Conservation (phyloP, 1,139 yeast genomes). For the Candida smagusa region DNA sequence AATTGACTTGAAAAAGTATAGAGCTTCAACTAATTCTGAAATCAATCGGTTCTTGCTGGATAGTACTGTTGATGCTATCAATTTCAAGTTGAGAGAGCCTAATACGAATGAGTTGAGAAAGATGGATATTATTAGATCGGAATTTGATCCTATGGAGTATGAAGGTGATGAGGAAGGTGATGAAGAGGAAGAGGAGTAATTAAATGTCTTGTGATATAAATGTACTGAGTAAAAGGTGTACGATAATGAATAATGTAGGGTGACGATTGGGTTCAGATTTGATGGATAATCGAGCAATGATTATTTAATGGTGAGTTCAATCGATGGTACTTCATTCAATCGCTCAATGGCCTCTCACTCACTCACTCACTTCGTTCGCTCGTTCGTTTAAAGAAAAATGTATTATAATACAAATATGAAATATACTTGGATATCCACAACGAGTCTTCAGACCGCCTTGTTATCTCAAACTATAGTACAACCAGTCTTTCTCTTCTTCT, state of each 20-base stretch:
- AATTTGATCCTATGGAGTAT: conserved; percentile 73
- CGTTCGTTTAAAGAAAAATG: not conserved
- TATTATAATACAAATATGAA: not conserved
- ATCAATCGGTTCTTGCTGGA: conserved; percentile 50
- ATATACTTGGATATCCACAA: not conserved
- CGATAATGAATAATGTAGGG: too few relatives aligned
- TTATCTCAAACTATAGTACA: not conserved
- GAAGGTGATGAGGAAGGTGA: conserved; percentile 50
- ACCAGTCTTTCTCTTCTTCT: not conserved
- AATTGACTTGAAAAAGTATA: conserved; percentile 78
- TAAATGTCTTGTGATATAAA: conserved; percentile 2
- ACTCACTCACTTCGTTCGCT: too few relatives aligned
- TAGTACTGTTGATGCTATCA: conserved; percentile 52
- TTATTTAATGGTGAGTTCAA: too few relatives aligned
- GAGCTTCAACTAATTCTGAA: conserved; percentile 50
- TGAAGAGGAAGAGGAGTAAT: conserved; percentile 22
- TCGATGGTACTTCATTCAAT: too few relatives aligned
- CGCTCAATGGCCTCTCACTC: too few relatives aligned
- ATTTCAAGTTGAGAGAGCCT: conserved; percentile 67
- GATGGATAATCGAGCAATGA: too few relatives aligned
- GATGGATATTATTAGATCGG: conserved; percentile 67
- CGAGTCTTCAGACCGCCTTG: too few relatives aligned
- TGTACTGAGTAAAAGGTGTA: too few relatives aligned
- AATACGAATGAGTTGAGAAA: conserved; percentile 63
- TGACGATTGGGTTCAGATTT: too few relatives aligned